These are phyloP conservation scores for Pouteria glomerata DNA, from an alignment of 148 eudicot genomes.

Conservation along the genomic window DNA sequence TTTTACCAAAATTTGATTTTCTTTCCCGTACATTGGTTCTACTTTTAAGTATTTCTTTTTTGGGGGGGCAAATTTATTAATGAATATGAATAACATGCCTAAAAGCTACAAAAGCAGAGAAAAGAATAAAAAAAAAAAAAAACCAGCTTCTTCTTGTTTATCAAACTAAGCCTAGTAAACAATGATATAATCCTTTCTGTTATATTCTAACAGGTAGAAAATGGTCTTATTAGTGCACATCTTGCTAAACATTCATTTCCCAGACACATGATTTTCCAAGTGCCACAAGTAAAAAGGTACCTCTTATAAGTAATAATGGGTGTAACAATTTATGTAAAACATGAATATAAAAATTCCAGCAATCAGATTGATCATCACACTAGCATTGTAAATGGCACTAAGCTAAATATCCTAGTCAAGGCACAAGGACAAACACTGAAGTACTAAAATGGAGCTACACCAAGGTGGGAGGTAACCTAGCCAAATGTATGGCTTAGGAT, in stretches of 20 bases:
- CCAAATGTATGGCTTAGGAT: not conserved
- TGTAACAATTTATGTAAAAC: conserved; percentile 4
- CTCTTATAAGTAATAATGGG: not conserved
- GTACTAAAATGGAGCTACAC: not conserved
- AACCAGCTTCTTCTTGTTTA: too few species aligned
- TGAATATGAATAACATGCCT: too few species aligned
- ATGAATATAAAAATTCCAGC: not conserved
- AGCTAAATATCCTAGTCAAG: not conserved
- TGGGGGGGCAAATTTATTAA: too few species aligned
- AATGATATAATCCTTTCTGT: not conserved
- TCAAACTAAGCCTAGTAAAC: too few species aligned
- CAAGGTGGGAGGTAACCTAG: not conserved
- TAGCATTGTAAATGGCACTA: not conserved
- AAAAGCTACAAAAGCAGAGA: too few species aligned
- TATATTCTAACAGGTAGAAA: not conserved
- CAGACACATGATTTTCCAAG: not conserved
- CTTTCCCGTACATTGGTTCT: too few species aligned
- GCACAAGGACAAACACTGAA: conserved; percentile 5
- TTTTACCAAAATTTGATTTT: too few species aligned
- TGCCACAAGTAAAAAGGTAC: not conserved
- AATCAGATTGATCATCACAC: not conserved
- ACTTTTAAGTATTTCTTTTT: too few species aligned
- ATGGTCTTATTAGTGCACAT: not conserved
- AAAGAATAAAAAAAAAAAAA: too few species aligned
- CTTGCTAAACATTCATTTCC: not conserved